Conservation (phyloP, 2,329 filamentous ascomycete species). For the Dryadomyces quercivorus region DNA sequence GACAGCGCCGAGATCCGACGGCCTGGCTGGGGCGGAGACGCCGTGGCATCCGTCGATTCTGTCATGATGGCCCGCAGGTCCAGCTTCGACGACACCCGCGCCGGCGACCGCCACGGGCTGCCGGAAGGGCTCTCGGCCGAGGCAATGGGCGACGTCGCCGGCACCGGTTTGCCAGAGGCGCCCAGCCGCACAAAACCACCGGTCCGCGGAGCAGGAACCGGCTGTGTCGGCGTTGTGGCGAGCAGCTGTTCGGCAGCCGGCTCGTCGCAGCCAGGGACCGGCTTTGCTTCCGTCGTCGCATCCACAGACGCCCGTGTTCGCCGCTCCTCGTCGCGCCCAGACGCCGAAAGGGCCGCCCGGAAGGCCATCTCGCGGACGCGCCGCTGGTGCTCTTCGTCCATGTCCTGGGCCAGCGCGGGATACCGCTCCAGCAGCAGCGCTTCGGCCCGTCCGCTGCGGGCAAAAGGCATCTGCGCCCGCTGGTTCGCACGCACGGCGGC, state of each 20-base stretch:
- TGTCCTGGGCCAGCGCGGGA: slow-evolving; percentile 49
- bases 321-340: slow-evolving; percentile 45
- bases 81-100: slow-evolving; percentile 39
- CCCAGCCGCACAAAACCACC: neutral
- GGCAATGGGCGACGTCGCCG: neutral
- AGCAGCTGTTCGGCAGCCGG: neutral
- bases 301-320: slow-evolving; percentile 41
- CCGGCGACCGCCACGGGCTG: neutral
- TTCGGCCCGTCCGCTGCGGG: slow-evolving; percentile 63
- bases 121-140: neutral
- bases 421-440: slow-evolving; percentile 50
- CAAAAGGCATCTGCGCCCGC: slow-evolving; percentile 61
- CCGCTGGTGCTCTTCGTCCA: slow-evolving; percentile 55
- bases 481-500: slow-evolving; percentile 73
- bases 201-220: neutral
- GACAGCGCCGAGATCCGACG: slow-evolving; percentile 37
- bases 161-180: neutral
- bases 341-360: neutral
- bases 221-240: neutral
- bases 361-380: slow-evolving; percentile 69
- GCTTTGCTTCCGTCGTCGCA: neutral
- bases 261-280: neutral
- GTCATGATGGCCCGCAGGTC: slow-evolving; percentile 70
- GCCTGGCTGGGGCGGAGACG: slow-evolving; percentile 10
- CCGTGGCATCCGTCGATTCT: slow-evolving; percentile 28